Conservation (phyloP, 2,329 filamentous ascomycete species). For the Colletotrichum gigasporum region DNA sequence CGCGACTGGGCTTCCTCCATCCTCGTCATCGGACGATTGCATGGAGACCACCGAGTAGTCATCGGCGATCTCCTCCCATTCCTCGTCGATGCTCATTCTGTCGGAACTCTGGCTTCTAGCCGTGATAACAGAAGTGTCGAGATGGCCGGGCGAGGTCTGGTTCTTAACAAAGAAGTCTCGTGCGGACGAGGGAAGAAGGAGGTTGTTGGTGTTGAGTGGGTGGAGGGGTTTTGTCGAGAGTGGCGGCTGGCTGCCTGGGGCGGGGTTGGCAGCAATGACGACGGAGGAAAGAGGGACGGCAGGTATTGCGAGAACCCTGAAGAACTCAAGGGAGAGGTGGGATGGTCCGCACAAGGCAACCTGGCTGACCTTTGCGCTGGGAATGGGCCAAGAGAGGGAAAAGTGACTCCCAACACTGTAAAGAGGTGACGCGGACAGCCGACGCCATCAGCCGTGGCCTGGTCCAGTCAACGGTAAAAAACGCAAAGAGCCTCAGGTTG, state of each 20-base stretch:
- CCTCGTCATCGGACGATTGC: slow-evolving; percentile 33
- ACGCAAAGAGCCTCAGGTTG: neutral
- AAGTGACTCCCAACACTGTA: too few species aligned
- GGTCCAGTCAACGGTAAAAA: neutral
- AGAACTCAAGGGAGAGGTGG: too few species aligned
- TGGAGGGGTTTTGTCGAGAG: too few species aligned
- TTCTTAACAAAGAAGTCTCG: neutral
- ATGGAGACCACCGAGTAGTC: slow-evolving; percentile 39
- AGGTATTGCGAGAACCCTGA: too few species aligned
- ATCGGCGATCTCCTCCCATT: slow-evolving; percentile 40
- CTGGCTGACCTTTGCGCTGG: too few species aligned
- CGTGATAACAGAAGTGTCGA: neutral
- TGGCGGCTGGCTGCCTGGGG: too few species aligned
- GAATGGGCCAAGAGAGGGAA: too few species aligned
- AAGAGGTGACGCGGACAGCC: neutral
- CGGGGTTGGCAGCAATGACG: too few species aligned
- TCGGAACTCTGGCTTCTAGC: neutral
- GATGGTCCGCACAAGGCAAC: too few species aligned
- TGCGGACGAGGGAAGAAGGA: neutral
- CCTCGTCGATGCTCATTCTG: slow-evolving; percentile 32
- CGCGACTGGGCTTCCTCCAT: neutral
- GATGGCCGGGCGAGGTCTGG: neutral
- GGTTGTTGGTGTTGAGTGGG: too few species aligned
- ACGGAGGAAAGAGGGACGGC: neutral
- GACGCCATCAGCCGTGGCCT: neutral